Evolutionary conservation across 1,139 yeast species (phyloP).

Genomic region (Ogataea hybrid): DNA sequence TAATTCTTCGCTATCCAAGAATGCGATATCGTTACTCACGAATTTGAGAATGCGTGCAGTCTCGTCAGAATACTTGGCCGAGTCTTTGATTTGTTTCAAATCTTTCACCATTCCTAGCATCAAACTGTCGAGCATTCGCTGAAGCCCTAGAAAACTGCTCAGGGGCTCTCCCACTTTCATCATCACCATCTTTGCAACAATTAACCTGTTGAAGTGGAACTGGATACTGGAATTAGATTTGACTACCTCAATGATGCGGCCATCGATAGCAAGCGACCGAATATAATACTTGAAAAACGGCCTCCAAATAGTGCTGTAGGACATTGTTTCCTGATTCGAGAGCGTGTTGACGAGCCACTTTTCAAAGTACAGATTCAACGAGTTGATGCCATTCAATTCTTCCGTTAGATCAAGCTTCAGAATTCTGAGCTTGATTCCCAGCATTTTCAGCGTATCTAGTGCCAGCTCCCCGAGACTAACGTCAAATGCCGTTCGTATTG

Average conservation of each 20-base stretch:
- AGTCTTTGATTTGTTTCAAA: conserved; percentile 12
- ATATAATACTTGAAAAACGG: conserved; percentile 14
- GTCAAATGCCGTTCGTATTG: neutral
- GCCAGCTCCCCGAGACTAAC: conserved; percentile 3
- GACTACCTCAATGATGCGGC: conserved; percentile 5
- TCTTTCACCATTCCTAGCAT: conserved; percentile 19
- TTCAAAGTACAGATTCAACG: conserved; percentile 14
- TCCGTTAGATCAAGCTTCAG: conserved; percentile 11
- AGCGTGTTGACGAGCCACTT: conserved; percentile 16
- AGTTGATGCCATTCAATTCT: conserved; percentile 12
- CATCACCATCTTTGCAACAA: conserved; percentile 18
- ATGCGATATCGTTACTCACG: conserved; percentile 21
- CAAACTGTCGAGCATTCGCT: conserved; percentile 17
- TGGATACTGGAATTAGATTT: conserved; percentile 19
- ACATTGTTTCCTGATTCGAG: conserved; percentile 4
- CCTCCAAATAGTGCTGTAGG: conserved; percentile 14
- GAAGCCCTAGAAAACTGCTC: conserved; percentile 16
- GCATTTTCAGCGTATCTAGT: conserved; percentile 4
- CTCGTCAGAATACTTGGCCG: conserved; percentile 12
- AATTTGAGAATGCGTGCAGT: conserved; percentile 18
- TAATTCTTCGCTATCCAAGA: conserved; percentile 20
- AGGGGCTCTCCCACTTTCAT: conserved; percentile 16
- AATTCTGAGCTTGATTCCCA: conserved; percentile 14
- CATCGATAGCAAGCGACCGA: conserved; percentile 16
- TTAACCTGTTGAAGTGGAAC: conserved; percentile 22